Evolutionary conservation across 306 rosid species (phyloP).

Genomic region (Lotus japonicus): DNA sequence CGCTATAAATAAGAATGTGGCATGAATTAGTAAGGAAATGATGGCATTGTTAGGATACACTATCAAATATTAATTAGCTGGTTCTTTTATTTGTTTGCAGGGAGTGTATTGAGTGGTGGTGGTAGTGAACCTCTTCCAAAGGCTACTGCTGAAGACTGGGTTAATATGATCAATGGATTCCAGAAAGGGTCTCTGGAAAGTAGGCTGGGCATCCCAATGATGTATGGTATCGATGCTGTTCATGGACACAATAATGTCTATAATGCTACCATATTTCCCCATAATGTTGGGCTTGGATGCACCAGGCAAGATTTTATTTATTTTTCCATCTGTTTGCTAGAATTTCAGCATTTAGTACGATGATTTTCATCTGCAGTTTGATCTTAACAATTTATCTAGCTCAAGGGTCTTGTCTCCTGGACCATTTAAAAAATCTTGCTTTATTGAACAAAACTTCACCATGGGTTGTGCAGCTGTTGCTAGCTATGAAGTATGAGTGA

Average conservation of each 20-base stretch:
- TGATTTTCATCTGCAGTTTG: not conserved
- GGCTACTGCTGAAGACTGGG: constrained; percentile 90
- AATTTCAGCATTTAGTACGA: not conserved
- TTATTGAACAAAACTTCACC: not conserved
- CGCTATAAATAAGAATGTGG: no score
- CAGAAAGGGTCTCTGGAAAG: constrained; percentile 76
- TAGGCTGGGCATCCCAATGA: constrained; percentile 92
- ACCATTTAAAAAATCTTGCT: not conserved
- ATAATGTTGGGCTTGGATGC: constrained; percentile 91
- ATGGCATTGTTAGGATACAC: no score
- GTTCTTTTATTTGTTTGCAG: constrained; percentile 29
- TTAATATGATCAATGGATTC: constrained; percentile 76
- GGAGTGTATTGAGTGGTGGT: constrained; percentile 95
- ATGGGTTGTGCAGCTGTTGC: not conserved
- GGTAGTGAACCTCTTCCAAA: constrained; percentile 84
- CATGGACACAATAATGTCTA: constrained; percentile 96
- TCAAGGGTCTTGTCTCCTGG: not conserved
- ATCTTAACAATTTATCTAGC: not conserved
- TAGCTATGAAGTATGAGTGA: not conserved
- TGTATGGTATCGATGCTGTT: constrained; percentile 96
- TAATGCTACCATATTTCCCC: constrained; percentile 94
- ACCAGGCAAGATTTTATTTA: constrained; percentile 62
- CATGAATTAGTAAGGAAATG: no score
- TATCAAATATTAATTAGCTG: no score
- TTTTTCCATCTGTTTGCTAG: not conserved